Percentiles rank a stretch among this genome's conserved stretches.
These are phyloP conservation scores for Leccinum subtestaceum DNA, from an alignment of 768 basidiomycete genomes.

Conservation along the genomic window DNA sequence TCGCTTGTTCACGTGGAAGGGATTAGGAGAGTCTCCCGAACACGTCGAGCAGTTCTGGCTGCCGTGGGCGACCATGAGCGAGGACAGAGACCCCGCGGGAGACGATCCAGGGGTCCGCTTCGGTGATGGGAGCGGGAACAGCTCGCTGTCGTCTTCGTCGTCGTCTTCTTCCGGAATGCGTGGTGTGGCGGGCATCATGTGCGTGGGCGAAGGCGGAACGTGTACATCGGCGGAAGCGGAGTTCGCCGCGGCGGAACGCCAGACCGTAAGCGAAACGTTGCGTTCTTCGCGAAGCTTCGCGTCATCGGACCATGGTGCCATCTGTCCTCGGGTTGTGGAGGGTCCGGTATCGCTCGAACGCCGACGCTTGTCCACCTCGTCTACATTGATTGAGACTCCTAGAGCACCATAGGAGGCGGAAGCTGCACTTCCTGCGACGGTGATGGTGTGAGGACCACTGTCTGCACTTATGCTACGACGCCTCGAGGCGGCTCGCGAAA, in stretches of 20 bases:
- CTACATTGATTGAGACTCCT: conserved; percentile 48
- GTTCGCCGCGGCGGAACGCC: background rate
- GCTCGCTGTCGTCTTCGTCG: conserved; percentile 54
- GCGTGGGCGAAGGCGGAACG: conserved; percentile 12
- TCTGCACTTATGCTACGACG: conserved; percentile 46
- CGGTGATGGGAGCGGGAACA: conserved; percentile 61
- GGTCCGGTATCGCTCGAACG: conserved; percentile 39
- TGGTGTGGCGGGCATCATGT: conserved; percentile 15
- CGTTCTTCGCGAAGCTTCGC: background rate
- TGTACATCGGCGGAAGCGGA: conserved; percentile 3
- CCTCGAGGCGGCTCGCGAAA: conserved; percentile 59
- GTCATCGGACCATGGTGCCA: background rate
- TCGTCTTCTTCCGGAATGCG: conserved; percentile 33
- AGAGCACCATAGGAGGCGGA: conserved; percentile 21
- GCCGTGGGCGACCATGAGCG: conserved; percentile 12
- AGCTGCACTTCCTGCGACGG: conserved; percentile 31
- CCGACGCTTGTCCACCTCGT: conserved; percentile 62
- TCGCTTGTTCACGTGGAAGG: background rate
- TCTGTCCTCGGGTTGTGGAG: background rate
- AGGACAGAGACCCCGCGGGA: conserved; percentile 30
- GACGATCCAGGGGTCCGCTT: conserved; percentile 49
- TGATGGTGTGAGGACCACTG: conserved; percentile 31
- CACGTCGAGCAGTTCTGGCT: conserved; percentile 13
- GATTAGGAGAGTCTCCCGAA: conserved; percentile 13
- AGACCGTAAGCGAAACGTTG: background rate